Evolutionary conservation across 306 rosid species (phyloP).

Genomic region (Cucurbita ficifolia): DNA sequence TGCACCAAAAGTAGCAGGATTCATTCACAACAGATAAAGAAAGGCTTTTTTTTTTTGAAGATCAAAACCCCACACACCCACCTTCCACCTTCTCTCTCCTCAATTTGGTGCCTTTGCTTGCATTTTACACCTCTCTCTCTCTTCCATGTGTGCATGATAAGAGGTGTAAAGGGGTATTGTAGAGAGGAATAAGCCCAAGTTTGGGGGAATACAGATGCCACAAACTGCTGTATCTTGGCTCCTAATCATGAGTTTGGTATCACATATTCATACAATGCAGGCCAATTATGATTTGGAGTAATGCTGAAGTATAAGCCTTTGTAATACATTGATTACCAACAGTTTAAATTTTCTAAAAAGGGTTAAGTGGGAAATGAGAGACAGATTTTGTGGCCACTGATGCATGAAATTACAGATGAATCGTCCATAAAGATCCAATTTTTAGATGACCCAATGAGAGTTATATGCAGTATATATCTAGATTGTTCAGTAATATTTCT

Average conservation of each 20-base stretch:
- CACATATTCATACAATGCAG: slow-evolving; percentile 13
- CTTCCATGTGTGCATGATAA: slow-evolving; percentile 28
- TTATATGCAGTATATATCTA: neutral
- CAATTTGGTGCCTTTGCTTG: slow-evolving; percentile 78
- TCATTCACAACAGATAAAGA: slow-evolving; percentile 15
- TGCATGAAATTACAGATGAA: neutral
- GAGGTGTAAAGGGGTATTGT: slow-evolving; percentile 47
- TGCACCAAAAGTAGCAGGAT: slow-evolving; percentile 56
- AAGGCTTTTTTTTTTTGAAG: too few relatives aligned
- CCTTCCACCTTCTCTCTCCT: slow-evolving; percentile 23
- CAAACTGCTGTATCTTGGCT: slow-evolving; percentile 20
- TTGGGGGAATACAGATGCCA: slow-evolving; percentile 42
- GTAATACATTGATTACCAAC: neutral
- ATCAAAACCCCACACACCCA: slow-evolving; percentile 1
- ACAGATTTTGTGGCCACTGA: neutral
- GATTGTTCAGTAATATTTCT: neutral
- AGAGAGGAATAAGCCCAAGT: slow-evolving; percentile 22
- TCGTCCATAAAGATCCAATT: neutral
- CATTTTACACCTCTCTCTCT: slow-evolving; percentile 40
- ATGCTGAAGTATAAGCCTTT: neutral
- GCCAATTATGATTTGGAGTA: slow-evolving; percentile 25
- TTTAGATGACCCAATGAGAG: neutral
- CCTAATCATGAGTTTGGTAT: slow-evolving; percentile 40
- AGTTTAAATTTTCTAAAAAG: neutral
- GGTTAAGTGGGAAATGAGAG: neutral